These are phyloP conservation scores for Cladophialophora exuberans DNA, from an alignment of 2,329 filamentous ascomycete genomes.

Conservation along the genomic window DNA sequence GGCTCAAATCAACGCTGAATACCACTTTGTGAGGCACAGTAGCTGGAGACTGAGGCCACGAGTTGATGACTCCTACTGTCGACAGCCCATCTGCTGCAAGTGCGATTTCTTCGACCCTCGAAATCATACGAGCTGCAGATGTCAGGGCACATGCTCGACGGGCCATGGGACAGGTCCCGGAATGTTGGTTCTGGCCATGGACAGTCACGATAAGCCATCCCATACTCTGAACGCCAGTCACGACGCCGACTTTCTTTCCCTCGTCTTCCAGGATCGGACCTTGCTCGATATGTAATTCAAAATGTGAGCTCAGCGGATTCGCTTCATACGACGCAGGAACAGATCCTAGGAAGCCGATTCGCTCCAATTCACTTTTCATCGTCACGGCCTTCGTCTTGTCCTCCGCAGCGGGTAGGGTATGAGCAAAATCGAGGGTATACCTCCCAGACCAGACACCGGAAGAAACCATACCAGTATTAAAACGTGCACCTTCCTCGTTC, in stretches of 20 bases:
- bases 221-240: constrained; percentile 74
- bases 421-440: constrained; percentile 65
- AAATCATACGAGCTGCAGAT: constrained; percentile 58
- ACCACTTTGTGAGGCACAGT: constrained; percentile 40
- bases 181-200: constrained; percentile 69
- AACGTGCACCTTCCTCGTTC: constrained; percentile 79
- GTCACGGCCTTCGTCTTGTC: constrained; percentile 64
- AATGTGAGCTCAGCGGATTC: constrained; percentile 73
- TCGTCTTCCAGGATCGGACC: constrained; percentile 73
- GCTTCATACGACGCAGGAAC: constrained; percentile 59
- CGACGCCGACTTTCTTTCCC: constrained; percentile 70
- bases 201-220: constrained; percentile 72
- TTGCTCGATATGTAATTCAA: constrained; percentile 85
- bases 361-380: constrained; percentile 54
- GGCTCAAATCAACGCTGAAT: constrained; percentile 31
- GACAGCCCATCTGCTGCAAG: constrained; percentile 55
- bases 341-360: constrained; percentile 69
- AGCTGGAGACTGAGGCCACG: constrained; percentile 70
- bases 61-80: constrained; percentile 69
- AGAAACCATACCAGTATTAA: constrained; percentile 73
- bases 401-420: constrained; percentile 62
- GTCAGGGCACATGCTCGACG: constrained; percentile 70
- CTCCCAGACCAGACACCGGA: constrained; percentile 77
- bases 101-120: constrained; percentile 9
- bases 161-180: constrained; percentile 71